phyloP scores from a whole-genome alignment of 129 eudicot species.

The Saussurea involucrata region DNA sequence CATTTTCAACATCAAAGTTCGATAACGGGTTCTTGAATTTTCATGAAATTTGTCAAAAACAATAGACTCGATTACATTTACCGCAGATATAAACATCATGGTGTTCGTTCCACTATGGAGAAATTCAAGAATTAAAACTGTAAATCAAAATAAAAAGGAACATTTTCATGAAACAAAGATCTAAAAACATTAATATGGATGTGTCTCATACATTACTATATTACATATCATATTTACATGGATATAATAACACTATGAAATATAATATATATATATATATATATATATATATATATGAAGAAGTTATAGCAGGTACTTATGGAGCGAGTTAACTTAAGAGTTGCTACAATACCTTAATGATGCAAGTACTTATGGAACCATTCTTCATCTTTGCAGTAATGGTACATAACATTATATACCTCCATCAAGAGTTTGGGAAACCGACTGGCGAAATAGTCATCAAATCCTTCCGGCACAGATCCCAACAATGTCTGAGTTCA shows the following conservation, averaged over 20 bases:
- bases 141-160: not conserved
- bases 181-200: conserved; percentile 1
- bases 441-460: conserved; percentile 66
- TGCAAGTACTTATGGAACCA: conserved; percentile 61
- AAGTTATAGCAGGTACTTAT: not conserved
- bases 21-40: too few relatives aligned
- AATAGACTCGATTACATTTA: not conserved
- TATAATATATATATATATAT: not conserved
- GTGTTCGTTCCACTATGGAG: not conserved
- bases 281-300: not conserved
- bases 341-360: conserved; percentile 5
- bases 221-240: conserved; percentile 17
- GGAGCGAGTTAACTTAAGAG: not conserved
- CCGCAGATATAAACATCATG: not conserved
- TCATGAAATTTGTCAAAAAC: not conserved
- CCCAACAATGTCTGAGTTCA: conserved; percentile 72
- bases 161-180: not conserved
- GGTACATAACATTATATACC: conserved; percentile 72
- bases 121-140: not conserved
- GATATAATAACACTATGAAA: not conserved
- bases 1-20: too few relatives aligned
- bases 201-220: not conserved
- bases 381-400: conserved; percentile 61
- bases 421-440: conserved; percentile 78
- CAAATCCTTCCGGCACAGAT: conserved; percentile 79